Evolutionary conservation across 176 grass and related monocot species (phyloP).

Genomic region (Phoenix roebelenii): DNA sequence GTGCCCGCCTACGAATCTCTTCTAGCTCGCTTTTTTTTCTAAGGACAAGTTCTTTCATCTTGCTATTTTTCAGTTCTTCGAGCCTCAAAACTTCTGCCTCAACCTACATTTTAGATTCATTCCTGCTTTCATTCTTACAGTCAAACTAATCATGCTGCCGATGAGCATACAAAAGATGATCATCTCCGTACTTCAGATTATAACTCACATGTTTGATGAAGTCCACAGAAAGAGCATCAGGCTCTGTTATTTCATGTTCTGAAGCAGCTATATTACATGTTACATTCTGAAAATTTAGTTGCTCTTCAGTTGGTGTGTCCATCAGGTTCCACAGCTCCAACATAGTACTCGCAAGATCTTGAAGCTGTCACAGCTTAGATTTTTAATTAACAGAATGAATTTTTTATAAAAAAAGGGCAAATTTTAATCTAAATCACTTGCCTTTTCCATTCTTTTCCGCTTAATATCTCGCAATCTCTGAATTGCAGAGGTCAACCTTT

Average conservation of each 20-base stretch:
- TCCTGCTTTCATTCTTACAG: no score
- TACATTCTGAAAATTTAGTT: conserved; percentile 60
- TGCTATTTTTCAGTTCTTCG: conserved; percentile 59
- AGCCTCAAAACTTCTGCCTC: conserved; percentile 76
- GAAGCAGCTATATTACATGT: conserved; percentile 89
- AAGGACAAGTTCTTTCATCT: conserved; percentile 56
- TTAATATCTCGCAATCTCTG: conserved; percentile 51
- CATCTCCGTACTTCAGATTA: background rate
- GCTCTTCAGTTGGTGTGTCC: conserved; percentile 93
- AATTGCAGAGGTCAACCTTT: conserved; percentile 32
- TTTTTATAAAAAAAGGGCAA: no score
- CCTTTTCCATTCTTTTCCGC: conserved; percentile 48
- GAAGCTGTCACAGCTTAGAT: conserved; percentile 34
- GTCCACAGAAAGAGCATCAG: conserved; percentile 44
- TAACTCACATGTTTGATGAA: conserved; percentile 38
- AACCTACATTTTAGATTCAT: conserved; percentile 29
- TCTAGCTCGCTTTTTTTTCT: conserved; percentile 69
- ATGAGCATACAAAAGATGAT: no score
- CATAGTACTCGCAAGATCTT: conserved; percentile 64
- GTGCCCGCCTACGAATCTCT: conserved; percentile 50
- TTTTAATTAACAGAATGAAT: no score
- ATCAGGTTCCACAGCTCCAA: conserved; percentile 87
- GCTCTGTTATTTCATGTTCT: conserved; percentile 70
- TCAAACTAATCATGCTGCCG: no score
- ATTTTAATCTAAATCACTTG: background rate